These are phyloP conservation scores for Smittium mucronatum DNA, from an alignment of 371 early-diverging fungal species.

Conservation along the genomic window DNA sequence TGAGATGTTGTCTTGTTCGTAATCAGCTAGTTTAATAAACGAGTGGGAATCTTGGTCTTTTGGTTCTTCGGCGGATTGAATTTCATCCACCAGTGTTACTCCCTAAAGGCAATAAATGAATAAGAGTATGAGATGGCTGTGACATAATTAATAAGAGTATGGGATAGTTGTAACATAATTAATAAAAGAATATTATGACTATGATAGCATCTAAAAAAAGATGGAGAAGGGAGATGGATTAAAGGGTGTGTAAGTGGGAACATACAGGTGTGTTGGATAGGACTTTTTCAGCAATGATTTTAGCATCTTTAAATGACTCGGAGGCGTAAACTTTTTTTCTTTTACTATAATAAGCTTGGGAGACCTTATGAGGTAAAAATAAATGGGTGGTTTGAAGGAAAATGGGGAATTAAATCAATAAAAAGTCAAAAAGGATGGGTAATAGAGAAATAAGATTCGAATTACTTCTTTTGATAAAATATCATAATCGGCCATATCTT, in stretches of 20 bases:
- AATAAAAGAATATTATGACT: too few relatives aligned
- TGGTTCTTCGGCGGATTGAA: background rate
- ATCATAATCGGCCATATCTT: conserved; percentile 5
- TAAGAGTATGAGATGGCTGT: too few relatives aligned
- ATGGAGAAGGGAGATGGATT: too few relatives aligned
- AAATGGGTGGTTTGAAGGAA: background rate
- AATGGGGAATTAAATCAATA: too few relatives aligned
- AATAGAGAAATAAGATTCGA: too few relatives aligned
- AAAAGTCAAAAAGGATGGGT: too few relatives aligned
- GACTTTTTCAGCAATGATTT: background rate
- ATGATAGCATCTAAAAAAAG: too few relatives aligned
- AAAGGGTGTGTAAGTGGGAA: too few relatives aligned
- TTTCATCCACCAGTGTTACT: background rate
- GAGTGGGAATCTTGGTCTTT: background rate
- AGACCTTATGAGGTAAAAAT: background rate
- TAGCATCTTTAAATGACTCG: background rate
- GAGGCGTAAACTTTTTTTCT: background rate
- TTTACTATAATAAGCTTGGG: conserved; percentile 1
- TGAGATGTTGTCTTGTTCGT: background rate
- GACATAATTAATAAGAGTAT: too few relatives aligned
- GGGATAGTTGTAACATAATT: too few relatives aligned
- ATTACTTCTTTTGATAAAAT: background rate
- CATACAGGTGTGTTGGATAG: conserved; percentile 5
- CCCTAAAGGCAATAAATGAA: background rate
- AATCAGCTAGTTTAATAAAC: background rate